Evolutionary conservation across 2,329 filamentous ascomycete species (phyloP), one percentile per base, ranked within the genome.

Genomic region (Ophiocordyceps camponoti-floridani): DNA sequence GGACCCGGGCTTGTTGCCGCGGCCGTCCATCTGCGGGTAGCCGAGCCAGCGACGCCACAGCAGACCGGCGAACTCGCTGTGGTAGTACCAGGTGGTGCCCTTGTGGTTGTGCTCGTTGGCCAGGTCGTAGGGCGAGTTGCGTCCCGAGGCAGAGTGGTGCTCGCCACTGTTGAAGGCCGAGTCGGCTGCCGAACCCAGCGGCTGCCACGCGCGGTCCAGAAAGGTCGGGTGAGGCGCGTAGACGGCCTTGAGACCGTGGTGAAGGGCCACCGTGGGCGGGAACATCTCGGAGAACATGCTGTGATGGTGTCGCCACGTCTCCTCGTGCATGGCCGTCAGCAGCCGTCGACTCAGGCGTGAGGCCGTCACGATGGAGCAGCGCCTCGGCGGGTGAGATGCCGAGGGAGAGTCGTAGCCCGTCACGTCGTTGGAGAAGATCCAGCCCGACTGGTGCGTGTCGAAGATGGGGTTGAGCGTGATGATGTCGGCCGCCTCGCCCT

Each of bases 81-180:
- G 82, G 61, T 86, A 93, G 61, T 89, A 93, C 83, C 84, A 94
- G 41, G 73, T 86, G 40, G 79, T 80, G 13, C 85, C 84, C 53
- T 76, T 75, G 65, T 89, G 86, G 60, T 88, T 88, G 59, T 86
- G 83, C 62, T 93, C 85, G 44, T 85, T 78, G 50, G 74, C 70
- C 18, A 70, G 54, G 46, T 79, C 77, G 52, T 82, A 86, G 7
- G 83, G 72, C 37, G 77, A 80, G 33, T 81, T 77, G 28, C 68
- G 65, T 1, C 81, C 75, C 8, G 78, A 74, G 0, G 77, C 72
- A 1, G 73, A 77, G 49, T 77, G 77, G 52, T 81, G 75, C n/a
- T 72, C 66, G 23, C 82, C 81, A 27, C 75, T 79, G 55, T 94
- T 93, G 68, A 93, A 89, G 9, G 83, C 75, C n/a, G 68, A 68